Evolutionary conservation across 2,329 filamentous ascomycete genomes (phyloP).

Genomic region (Paecilomyces dactylethromorphus): DNA sequence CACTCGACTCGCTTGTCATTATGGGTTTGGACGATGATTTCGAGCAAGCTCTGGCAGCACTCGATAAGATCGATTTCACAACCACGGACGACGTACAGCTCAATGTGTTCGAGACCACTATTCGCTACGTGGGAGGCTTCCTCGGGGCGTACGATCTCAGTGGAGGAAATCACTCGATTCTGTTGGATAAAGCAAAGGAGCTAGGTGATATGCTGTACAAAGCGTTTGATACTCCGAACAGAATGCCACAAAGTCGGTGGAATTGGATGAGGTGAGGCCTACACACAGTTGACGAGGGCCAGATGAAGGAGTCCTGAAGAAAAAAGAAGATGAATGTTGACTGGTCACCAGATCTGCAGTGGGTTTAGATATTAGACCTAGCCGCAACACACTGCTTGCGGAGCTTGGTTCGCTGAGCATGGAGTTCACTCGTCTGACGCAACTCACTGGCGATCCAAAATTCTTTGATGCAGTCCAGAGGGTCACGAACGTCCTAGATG

Average conservation of each 20-base stretch:
- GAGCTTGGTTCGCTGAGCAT: slow-evolving; percentile 77
- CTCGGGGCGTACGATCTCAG: slow-evolving; percentile 82
- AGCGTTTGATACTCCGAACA: slow-evolving; percentile 85
- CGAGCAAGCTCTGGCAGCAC: slow-evolving; percentile 64
- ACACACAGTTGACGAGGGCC: neutral
- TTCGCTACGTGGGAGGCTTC: slow-evolving; percentile 83
- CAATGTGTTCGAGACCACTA: slow-evolving; percentile 85
- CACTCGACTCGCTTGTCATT: slow-evolving; percentile 77
- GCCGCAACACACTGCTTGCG: slow-evolving; percentile 57
- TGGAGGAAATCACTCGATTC: slow-evolving; percentile 59
- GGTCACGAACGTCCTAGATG: slow-evolving; percentile 70
- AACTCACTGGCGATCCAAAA: slow-evolving; percentile 70
- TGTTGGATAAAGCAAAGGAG: slow-evolving; percentile 74
- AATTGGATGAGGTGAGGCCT: slow-evolving; percentile 59
- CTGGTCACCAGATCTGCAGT: slow-evolving; percentile 18
- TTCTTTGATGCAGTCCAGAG: slow-evolving; percentile 88
- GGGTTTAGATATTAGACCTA: slow-evolving; percentile 37
- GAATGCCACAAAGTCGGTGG: slow-evolving; percentile 81
- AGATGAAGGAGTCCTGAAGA: neutral
- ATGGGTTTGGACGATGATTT: slow-evolving; percentile 75
- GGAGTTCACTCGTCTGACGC: slow-evolving; percentile 84
- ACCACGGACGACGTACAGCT: slow-evolving; percentile 61
- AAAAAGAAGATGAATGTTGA: slow-evolving; percentile 36
- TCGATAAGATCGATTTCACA: slow-evolving; percentile 75
- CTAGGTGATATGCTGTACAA: slow-evolving; percentile 75